A percentile compares a stretch with the other conserved stretches of the same genome.
Conservation (phyloP, 129 eudicot genomes). For the Lonicera japonica region DNA sequence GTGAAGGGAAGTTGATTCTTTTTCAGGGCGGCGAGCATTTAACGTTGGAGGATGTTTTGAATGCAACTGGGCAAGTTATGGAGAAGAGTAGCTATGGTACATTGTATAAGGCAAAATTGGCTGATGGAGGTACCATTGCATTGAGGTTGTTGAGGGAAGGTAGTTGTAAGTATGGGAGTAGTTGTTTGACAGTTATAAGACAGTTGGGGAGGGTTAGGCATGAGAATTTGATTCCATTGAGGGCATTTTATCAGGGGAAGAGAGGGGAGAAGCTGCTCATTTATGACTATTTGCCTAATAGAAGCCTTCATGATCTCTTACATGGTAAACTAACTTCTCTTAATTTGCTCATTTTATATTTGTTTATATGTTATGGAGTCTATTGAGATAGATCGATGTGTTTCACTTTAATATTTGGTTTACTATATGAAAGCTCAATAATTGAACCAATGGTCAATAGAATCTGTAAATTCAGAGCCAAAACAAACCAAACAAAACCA, state of each 20-base stretch:
- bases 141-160: slow-evolving; percentile 88
- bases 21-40: slow-evolving; percentile 97
- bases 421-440: no score
- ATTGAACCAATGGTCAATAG: no score
- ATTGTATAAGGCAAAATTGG: slow-evolving; percentile 76
- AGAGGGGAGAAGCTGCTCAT: slow-evolving; percentile 97
- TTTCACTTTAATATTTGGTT: no score
- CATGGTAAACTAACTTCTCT: slow-evolving; percentile 48
- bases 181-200: slow-evolving; percentile 66
- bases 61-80: slow-evolving; percentile 95
- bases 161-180: slow-evolving; percentile 64
- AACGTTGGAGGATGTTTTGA: slow-evolving; percentile 83
- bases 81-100: slow-evolving; percentile 97
- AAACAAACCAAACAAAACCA: no score
- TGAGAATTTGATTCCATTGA: slow-evolving; percentile 80
- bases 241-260: slow-evolving; percentile 96
- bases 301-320: slow-evolving; percentile 66
- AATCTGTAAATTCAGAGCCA: no score
- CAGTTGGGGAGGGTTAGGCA: slow-evolving; percentile 81
- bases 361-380: no score
- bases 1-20: slow-evolving; percentile 75
- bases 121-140: slow-evolving; percentile 90
- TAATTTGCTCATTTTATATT: not conserved
- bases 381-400: no score
- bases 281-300: slow-evolving; percentile 71